Base-by-base conservation (phyloP, 805 yeast genomes). In the Suhomyces sp. region DNA sequence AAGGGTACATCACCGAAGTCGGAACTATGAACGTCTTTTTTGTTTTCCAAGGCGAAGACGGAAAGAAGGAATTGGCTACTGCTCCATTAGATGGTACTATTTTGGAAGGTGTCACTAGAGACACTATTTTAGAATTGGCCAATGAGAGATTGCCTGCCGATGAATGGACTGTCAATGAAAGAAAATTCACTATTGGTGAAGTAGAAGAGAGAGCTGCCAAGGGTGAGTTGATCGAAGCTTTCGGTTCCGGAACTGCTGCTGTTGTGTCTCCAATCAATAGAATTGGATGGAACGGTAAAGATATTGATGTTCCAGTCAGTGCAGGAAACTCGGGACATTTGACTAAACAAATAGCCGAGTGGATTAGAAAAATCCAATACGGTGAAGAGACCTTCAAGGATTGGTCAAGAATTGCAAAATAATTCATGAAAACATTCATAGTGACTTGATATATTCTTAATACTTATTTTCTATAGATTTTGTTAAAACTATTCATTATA, bases 21-120 rank as follows among this genome's bases (percentile, higher is more conserved):
- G 98, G 98, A 48, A 88, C 98, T 39, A 93, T 91, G 98, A 91
- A 91, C 66, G 91, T 76, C 28, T 91, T 93, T 69, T 81, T 85
- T 53, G 96, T 79, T 21, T 87, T 91, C 73, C 68, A 83, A 62
- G 77, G 84, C 60, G 58, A 76, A n/a, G 74, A 82, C 23, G 97
- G 96, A 40, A 85, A 81, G 65, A 85, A 84, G 56, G 98, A 91
- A 69, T 76, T 91, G 48, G 95, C 79, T 31, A 91, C 98, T 44
- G 95, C 96, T 46, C 98, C 98, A 43, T 73, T 93, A 49, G 98
- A 93, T 56, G 98, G 98, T 49, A 91, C 96, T 44, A 91, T 91
- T 54, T 77, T 91, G 54, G 96, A 87, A 62, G 98, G 98, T 71
- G 95, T 91, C 53, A 88, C 96, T 33, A 81, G 98, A 69, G 95